Evolutionary conservation across 2,329 filamentous ascomycete genomes (phyloP).

Genomic region (Pseudophaeomoniella oleicola): DNA sequence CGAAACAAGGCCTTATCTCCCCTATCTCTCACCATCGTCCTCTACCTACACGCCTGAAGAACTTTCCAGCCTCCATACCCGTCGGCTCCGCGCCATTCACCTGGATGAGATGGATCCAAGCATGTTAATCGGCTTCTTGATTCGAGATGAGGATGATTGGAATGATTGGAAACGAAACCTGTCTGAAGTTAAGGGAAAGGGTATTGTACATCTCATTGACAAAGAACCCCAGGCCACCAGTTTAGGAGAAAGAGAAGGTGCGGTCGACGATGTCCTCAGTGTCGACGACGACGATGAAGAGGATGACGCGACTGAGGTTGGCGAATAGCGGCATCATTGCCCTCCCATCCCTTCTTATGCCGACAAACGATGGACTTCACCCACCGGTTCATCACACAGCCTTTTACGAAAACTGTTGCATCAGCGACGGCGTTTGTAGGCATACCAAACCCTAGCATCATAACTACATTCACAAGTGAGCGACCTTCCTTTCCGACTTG

Average conservation of each 20-base stretch:
- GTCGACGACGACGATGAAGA: constrained; percentile 56
- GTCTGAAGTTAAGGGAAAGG: constrained; percentile 62
- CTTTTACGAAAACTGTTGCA: too few relatives aligned
- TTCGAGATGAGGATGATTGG: constrained; percentile 73
- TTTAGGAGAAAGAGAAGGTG: constrained; percentile 48
- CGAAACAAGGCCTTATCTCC: constrained; percentile 61
- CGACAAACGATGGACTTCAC: too few relatives aligned
- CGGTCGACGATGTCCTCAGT: constrained; percentile 79
- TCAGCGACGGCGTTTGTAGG: too few relatives aligned
- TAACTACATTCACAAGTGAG: too few relatives aligned
- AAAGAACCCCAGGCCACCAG: constrained; percentile 44
- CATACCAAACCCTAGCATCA: too few relatives aligned
- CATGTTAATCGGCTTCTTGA: constrained; percentile 90
- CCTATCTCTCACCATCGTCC: constrained; percentile 40
- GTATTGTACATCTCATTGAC: constrained; percentile 72
- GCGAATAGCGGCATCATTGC: constrained; percentile 1
- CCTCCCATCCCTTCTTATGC: too few relatives aligned
- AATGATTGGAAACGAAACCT: constrained; percentile 64
- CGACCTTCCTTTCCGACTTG: too few relatives aligned
- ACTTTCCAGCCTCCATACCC: constrained; percentile 71
- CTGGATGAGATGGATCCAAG: constrained; percentile 93
- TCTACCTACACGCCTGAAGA: constrained; percentile 46
- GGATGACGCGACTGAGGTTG: constrained; percentile 6
- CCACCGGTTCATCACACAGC: too few relatives aligned
- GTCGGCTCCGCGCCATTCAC: constrained; percentile 66